Conservation (phyloP, 148 eudicot genomes). For the Oxyria digyna region DNA sequence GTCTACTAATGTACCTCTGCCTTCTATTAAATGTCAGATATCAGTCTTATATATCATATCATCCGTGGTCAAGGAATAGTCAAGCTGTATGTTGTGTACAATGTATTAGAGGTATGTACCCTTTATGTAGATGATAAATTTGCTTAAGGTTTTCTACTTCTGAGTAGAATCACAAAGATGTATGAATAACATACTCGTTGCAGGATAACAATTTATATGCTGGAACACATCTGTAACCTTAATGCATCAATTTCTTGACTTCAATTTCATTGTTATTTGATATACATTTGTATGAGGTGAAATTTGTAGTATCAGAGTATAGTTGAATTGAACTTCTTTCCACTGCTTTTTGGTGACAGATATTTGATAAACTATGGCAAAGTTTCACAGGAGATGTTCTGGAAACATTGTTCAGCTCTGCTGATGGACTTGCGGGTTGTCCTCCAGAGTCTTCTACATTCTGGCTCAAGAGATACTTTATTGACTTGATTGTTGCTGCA, state of each 20-base stretch:
- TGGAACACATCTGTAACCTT: background rate
- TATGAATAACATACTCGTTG: background rate
- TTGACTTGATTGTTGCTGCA: constrained; percentile 62
- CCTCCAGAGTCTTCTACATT: constrained; percentile 53
- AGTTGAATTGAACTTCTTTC: background rate
- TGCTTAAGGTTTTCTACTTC: background rate
- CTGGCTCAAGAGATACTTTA: constrained; percentile 60
- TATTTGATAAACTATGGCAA: constrained; percentile 94
- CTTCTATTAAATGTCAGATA: constrained; percentile 39
- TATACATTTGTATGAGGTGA: background rate
- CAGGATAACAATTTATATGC: background rate
- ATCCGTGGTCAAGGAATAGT: constrained; percentile 95
- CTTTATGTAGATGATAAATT: background rate
- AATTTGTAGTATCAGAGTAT: background rate
- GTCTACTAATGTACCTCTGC: background rate
- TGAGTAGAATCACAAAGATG: background rate
- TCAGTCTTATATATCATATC: constrained; percentile 99
- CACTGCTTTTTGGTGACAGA: constrained; percentile 29
- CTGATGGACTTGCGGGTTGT: constrained; percentile 64
- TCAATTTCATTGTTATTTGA: background rate
- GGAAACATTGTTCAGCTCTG: constrained; percentile 74
- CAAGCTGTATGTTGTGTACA: constrained; percentile 92
- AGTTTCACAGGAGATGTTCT: constrained; percentile 91
- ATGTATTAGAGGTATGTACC: constrained; percentile 75
- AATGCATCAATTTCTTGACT: background rate